Evolutionary conservation across 2,329 filamentous ascomycete species (phyloP).

Genomic region (Blastomyces parvus): DNA sequence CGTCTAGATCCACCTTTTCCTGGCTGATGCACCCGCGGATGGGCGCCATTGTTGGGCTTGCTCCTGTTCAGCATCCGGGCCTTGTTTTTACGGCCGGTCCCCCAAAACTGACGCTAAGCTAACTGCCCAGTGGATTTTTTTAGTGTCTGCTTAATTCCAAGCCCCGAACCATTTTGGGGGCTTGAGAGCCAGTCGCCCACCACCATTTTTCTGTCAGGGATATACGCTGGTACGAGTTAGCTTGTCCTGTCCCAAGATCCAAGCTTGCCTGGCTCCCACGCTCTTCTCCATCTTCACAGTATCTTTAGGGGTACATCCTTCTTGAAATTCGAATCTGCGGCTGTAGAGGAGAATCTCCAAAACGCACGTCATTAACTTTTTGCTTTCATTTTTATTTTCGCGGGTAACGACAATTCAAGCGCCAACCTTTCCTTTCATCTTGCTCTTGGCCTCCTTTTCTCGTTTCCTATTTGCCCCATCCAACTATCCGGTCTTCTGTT

Average conservation of each 20-base stretch:
- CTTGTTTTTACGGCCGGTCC: not conserved
- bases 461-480: not conserved
- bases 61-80: conserved; percentile 3
- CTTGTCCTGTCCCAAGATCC: conserved; percentile 8
- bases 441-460: not conserved
- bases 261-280: conserved; percentile 9
- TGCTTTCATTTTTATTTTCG: conserved; percentile 1
- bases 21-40: not conserved
- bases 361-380: not conserved
- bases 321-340: conserved; percentile 1
- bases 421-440: not conserved
- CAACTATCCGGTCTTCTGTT: not conserved
- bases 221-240: conserved; percentile 6
- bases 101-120: not conserved
- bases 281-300: not conserved
- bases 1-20: not conserved
- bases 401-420: conserved; percentile 6
- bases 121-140: conserved; percentile 1
- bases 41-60: not conserved
- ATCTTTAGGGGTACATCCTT: conserved; percentile 11
- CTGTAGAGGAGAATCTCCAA: not conserved
- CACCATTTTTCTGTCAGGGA: conserved; percentile 9
- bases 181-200: conserved; percentile 1
- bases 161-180: conserved; percentile 8
- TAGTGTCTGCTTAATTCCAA: not conserved